Evolutionary conservation across 169 alveolate species (phyloP).

Genomic region (Cyclospora cayetanensis): DNA sequence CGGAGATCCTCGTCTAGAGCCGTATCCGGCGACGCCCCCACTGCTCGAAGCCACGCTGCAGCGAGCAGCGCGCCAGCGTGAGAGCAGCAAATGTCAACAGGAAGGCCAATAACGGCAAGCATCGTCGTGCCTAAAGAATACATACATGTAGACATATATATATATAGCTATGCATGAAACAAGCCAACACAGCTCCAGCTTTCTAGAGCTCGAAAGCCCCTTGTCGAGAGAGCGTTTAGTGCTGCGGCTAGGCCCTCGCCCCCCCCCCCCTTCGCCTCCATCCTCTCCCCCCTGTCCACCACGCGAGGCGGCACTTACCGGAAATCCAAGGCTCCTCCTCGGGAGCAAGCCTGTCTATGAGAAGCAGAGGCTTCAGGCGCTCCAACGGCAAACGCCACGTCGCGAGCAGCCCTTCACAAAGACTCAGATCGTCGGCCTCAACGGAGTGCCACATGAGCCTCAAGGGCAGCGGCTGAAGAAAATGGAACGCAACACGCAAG

Average conservation of each 20-base stretch:
- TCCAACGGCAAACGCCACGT: slow-evolving; percentile 27
- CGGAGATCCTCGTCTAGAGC: no score
- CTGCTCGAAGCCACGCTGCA: neutral
- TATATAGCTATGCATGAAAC: neutral
- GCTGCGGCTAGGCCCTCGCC: no score
- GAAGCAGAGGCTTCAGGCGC: neutral
- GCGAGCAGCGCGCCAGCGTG: neutral
- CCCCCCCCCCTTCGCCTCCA: no score
- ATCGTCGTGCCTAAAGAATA: slow-evolving; percentile 3
- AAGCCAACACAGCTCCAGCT: neutral
- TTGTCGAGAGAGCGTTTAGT: no score
- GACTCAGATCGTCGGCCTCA: no score
- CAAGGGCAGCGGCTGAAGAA: no score
- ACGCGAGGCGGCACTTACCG: neutral
- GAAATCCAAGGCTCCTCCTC: slow-evolving; percentile 15
- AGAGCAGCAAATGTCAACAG: neutral
- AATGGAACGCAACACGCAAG: no score
- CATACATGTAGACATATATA: neutral
- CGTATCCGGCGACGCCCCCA: no score
- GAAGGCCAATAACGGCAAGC: neutral
- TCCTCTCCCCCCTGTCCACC: no score
- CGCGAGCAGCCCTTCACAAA: neutral
- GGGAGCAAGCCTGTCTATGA: neutral
- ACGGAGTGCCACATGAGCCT: no score
- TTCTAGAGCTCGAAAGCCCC: no score